A percentile compares a stretch with the other conserved stretches of the same genome.
phyloP scores from a whole-genome alignment of 2,329 filamentous ascomycete species.

The Endoconidiophora laricicola region DNA sequence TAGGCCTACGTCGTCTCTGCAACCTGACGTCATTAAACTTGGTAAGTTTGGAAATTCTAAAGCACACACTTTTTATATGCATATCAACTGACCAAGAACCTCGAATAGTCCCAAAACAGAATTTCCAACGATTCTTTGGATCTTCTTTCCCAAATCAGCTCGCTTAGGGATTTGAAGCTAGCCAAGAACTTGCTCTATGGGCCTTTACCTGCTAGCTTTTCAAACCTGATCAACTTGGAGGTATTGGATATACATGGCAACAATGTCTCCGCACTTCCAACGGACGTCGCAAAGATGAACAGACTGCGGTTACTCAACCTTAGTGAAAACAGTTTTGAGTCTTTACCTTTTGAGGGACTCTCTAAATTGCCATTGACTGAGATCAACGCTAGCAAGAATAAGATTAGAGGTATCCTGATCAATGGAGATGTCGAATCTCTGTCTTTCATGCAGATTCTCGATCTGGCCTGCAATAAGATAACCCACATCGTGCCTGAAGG shows the following conservation, averaged over 20 bases:
- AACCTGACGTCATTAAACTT: conserved; percentile 70
- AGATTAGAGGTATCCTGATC: conserved; percentile 56
- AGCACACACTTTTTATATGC: conserved; percentile 7
- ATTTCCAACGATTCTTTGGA: conserved; percentile 57
- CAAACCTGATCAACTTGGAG: conserved; percentile 53
- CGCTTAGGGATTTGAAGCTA: conserved; percentile 64
- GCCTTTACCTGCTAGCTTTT: conserved; percentile 45
- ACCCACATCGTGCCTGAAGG: conserved; percentile 30
- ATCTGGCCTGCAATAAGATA: conserved; percentile 63
- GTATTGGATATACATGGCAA: conserved; percentile 71
- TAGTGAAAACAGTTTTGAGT: conserved; percentile 58
- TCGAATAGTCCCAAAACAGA: conserved; percentile 55
- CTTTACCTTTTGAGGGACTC: conserved; percentile 54
- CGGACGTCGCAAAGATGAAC: conserved; percentile 45
- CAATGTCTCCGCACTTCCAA: conserved; percentile 52
- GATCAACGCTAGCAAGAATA: conserved; percentile 61
- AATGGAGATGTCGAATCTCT: conserved; percentile 40
- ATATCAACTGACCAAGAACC: conserved; percentile 12
- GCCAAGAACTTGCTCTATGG: conserved; percentile 62
- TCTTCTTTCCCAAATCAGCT: conserved; percentile 53
- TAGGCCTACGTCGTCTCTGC: conserved; percentile 57
- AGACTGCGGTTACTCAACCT: conserved; percentile 63
- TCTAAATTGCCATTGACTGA: conserved; percentile 54
- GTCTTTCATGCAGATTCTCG: conserved; percentile 53
- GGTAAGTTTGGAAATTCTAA: conserved; percentile 28